A percentile compares a stretch with the other conserved stretches of the same genome.
phyloP scores from a whole-genome alignment of 2,329 filamentous ascomycete genomes.

The Exutisphaerella laricina region DNA sequence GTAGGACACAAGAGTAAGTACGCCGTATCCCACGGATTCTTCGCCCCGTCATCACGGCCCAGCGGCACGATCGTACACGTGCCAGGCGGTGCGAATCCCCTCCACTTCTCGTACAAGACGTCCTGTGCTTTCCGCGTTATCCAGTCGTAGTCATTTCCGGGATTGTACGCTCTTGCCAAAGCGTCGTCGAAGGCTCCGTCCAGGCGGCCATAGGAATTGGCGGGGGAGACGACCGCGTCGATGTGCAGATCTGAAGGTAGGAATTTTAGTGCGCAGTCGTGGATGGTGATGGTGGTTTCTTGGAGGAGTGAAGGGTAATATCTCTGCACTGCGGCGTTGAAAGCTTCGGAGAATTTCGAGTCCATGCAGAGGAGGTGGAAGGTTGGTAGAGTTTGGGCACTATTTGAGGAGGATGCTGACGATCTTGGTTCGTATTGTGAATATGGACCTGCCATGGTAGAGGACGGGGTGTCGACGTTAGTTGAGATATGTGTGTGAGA shows the following conservation, averaged over 20 bases:
- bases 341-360: slow-evolving; percentile 36
- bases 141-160: slow-evolving; percentile 41
- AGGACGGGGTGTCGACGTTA: too few relatives aligned
- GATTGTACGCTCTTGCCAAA: slow-evolving; percentile 47
- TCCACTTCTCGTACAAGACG: slow-evolving; percentile 43
- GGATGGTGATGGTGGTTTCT: slow-evolving; percentile 33
- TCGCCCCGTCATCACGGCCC: slow-evolving; percentile 18
- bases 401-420: too few relatives aligned
- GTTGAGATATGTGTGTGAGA: too few relatives aligned
- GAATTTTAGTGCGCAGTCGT: slow-evolving; percentile 37
- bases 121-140: slow-evolving; percentile 44
- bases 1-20: slow-evolving; percentile 50
- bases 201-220: slow-evolving; percentile 51
- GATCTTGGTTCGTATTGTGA: too few relatives aligned
- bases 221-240: slow-evolving; percentile 50
- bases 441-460: too few relatives aligned
- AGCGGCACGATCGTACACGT: slow-evolving; percentile 43
- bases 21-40: slow-evolving; percentile 35
- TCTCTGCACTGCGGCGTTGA: slow-evolving; percentile 33
- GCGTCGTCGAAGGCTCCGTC: slow-evolving; percentile 54
- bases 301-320: slow-evolving; percentile 30
- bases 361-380: slow-evolving; percentile 41
- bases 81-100: slow-evolving; percentile 49
- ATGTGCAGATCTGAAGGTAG: slow-evolving; percentile 38
- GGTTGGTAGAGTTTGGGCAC: slow-evolving; percentile 31